Conservation (phyloP, 495 filamentous ascomycete species). For the Pyrenula aspistea region DNA sequence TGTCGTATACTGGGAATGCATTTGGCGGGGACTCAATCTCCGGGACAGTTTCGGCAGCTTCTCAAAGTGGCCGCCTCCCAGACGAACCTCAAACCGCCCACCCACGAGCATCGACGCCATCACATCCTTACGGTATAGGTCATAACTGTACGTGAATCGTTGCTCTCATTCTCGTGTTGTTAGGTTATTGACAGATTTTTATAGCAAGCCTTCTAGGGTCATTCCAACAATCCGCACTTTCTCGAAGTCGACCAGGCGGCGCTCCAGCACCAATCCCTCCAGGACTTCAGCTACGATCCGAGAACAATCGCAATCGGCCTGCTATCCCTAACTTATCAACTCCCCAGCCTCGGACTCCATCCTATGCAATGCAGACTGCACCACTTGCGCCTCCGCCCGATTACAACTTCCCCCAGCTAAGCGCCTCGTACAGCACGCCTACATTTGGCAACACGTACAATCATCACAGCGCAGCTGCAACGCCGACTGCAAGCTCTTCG, state of each 20-base stretch:
- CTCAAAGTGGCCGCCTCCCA: not conserved
- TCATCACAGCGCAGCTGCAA: not conserved
- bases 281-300: not conserved
- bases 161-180: too few relatives aligned
- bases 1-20: constrained; percentile 16
- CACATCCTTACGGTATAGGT: not conserved
- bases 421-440: not conserved
- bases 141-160: not conserved
- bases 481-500: not conserved
- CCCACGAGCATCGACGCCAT: not conserved
- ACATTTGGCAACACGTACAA: not conserved
- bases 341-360: not conserved
- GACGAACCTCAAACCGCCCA: not conserved
- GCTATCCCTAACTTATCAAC: not conserved
- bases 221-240: not conserved
- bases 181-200: not conserved
- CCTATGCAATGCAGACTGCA: not conserved
- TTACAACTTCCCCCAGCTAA: not conserved
- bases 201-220: not conserved
- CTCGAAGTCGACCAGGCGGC: not conserved
- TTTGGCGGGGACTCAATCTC: not conserved
- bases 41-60: not conserved
- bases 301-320: not conserved
- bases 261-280: not conserved
- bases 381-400: not conserved